These are phyloP conservation scores for Dioscorea cayenensis DNA, from an alignment of 116 monocot species.

Conservation along the genomic window DNA sequence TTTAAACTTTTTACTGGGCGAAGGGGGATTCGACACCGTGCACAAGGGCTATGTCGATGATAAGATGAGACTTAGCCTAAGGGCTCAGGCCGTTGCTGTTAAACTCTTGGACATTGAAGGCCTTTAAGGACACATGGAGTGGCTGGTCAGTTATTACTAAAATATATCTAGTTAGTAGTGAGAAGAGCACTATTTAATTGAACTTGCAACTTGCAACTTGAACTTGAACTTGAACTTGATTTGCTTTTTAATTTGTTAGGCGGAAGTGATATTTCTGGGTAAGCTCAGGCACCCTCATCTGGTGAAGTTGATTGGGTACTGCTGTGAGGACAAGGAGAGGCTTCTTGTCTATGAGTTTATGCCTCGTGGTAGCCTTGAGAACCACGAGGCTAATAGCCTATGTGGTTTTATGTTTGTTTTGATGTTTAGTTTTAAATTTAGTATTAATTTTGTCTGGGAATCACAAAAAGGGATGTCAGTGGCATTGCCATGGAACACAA, in stretches of 20 bases:
- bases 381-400: no score
- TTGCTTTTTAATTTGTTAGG: constrained; percentile 28
- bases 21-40: constrained; percentile 88
- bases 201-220: no score
- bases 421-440: no score
- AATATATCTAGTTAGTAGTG: no score
- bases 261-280: constrained; percentile 93
- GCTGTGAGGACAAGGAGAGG: constrained; percentile 86
- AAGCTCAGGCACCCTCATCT: constrained; percentile 75
- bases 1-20: constrained; percentile 70
- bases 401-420: not conserved
- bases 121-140: constrained; percentile 88
- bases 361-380: constrained; percentile 94
- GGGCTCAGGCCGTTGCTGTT: constrained; percentile 86
- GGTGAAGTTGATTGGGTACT: constrained; percentile 90
- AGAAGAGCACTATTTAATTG: no score
- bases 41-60: constrained; percentile 96
- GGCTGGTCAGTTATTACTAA: constrained; percentile 48
- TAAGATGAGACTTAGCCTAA: constrained; percentile 62
- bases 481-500: constrained; percentile 69
- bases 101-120: constrained; percentile 82
- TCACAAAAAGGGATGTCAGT: constrained; percentile 48
- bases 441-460: not conserved
- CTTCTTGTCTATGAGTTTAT: constrained; percentile 96
- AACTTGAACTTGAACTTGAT: no score